Conservation (phyloP, 805 yeast species). For the Yarrowia phangngaensis region DNA sequence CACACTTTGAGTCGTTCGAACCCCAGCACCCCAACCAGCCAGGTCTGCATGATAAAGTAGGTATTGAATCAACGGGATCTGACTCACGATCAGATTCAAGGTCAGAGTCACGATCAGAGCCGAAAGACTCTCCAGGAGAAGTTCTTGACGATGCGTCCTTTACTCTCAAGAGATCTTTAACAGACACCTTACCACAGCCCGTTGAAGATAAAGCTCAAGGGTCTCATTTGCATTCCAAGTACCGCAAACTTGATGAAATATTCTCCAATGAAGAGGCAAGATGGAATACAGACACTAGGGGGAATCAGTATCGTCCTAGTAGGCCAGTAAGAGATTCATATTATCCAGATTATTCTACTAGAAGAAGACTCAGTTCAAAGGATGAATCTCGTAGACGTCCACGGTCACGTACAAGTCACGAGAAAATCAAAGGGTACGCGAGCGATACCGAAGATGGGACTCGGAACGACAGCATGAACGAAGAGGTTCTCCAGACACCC, state of each 20-base stretch:
- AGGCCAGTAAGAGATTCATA: conserved; percentile 4
- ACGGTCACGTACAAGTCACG: conserved; percentile 1
- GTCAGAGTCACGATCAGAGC: too few relatives aligned
- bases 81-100: too few relatives aligned
- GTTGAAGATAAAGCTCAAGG: conserved; percentile 4
- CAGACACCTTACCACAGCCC: conserved; percentile 12
- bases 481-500: conserved; percentile 1
- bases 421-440: conserved; percentile 11
- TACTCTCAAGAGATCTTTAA: neutral
- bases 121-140: too few relatives aligned
- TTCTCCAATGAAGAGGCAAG: conserved; percentile 19
- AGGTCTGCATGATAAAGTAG: too few relatives aligned
- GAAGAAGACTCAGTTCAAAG: too few relatives aligned
- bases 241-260: conserved; percentile 23
- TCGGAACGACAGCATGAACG: conserved; percentile 24
- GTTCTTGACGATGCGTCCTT: neutral
- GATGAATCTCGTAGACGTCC: too few relatives aligned
- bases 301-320: too few relatives aligned
- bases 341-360: conserved; percentile 1
- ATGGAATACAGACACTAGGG: conserved; percentile 5
- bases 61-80: too few relatives aligned
- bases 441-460: conserved; percentile 23
- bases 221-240: conserved; percentile 9
- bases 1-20: too few relatives aligned
- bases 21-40: too few relatives aligned